Conservation (phyloP, 306 rosid species). For the Fragaria nilgerrensis region DNA sequence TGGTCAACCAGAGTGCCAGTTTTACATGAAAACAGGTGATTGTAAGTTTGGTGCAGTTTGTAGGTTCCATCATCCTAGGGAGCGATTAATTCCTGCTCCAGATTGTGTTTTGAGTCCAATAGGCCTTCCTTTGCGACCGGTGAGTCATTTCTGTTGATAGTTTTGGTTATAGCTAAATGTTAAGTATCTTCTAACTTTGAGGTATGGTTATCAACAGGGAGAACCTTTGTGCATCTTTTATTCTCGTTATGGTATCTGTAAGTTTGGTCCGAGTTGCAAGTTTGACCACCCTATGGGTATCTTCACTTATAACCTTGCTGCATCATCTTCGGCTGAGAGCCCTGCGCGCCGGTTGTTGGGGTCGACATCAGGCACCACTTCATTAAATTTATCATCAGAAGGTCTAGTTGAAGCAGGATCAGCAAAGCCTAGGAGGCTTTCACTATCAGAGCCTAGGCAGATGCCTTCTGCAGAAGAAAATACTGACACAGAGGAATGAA, state of each 20-base stretch:
- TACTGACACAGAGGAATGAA: constrained; percentile 73
- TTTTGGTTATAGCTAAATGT: background rate
- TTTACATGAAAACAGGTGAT: constrained; percentile 98
- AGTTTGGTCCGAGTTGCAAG: constrained; percentile 99
- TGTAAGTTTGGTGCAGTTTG: constrained; percentile 97
- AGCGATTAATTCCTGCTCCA: constrained; percentile 84
- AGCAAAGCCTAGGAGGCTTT: constrained; percentile 66
- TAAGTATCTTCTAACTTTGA: constrained; percentile 8
- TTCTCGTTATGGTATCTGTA: constrained; percentile 96
- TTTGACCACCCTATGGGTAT: constrained; percentile 96
- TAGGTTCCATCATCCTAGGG: constrained; percentile 92
- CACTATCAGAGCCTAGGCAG: constrained; percentile 78
- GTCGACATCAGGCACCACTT: constrained; percentile 70
- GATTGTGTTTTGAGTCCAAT: constrained; percentile 89
- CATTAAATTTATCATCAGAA: constrained; percentile 73
- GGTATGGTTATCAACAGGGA: constrained; percentile 57
- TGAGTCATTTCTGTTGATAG: constrained; percentile 43
- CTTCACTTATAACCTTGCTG: constrained; percentile 64
- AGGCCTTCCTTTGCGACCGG: constrained; percentile 94
- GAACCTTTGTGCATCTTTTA: constrained; percentile 92
- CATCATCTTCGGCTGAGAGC: constrained; percentile 59
- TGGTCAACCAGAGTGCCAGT: constrained; percentile 96
- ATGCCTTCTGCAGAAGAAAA: constrained; percentile 68
- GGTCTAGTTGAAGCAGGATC: constrained; percentile 79
- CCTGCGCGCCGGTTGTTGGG: constrained; percentile 70